phyloP scores from a whole-genome alignment of 768 basidiomycete species.

The Mycena albidolilacea region DNA sequence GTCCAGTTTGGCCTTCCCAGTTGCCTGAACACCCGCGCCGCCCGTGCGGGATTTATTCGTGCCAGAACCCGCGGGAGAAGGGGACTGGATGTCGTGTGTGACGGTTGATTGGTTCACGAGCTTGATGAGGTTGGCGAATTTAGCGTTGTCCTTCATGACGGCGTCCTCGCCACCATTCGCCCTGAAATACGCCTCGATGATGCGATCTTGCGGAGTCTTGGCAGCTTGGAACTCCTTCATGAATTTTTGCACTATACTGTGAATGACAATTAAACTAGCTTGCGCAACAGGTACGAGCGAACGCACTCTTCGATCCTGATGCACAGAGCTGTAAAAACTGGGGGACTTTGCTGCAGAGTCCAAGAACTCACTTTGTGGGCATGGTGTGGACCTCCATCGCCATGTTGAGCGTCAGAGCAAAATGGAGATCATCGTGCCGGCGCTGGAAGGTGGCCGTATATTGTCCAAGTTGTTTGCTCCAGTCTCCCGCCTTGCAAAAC shows the following conservation, averaged over 20 bases:
- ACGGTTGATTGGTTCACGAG: background rate
- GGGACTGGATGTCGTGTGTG: conserved; percentile 10
- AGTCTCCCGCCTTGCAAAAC: conserved; percentile 12
- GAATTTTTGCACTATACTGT: conserved; percentile 2
- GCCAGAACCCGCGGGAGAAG: conserved; percentile 9
- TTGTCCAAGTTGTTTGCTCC: conserved; percentile 3
- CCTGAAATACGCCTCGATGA: conserved; percentile 11
- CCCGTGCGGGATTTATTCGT: background rate
- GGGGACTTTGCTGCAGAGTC: background rate
- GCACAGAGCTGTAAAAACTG: background rate
- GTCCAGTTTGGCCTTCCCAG: background rate
- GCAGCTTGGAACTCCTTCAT: conserved; percentile 11
- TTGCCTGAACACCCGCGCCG: background rate
- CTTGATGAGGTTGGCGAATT: background rate
- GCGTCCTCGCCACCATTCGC: conserved; percentile 12
- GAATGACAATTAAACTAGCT: background rate
- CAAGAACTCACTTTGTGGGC: background rate
- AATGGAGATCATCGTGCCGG: conserved; percentile 15
- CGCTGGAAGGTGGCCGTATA: conserved; percentile 7
- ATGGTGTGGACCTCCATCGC: conserved; percentile 8
- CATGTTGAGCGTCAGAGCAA: conserved; percentile 1
- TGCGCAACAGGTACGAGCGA: background rate
- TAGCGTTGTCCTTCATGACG: background rate
- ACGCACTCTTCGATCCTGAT: conserved; percentile 11
- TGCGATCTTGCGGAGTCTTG: conserved; percentile 14